Conservation (phyloP, 169 alveolate species). For the Plasmodium knowlesi region DNA sequence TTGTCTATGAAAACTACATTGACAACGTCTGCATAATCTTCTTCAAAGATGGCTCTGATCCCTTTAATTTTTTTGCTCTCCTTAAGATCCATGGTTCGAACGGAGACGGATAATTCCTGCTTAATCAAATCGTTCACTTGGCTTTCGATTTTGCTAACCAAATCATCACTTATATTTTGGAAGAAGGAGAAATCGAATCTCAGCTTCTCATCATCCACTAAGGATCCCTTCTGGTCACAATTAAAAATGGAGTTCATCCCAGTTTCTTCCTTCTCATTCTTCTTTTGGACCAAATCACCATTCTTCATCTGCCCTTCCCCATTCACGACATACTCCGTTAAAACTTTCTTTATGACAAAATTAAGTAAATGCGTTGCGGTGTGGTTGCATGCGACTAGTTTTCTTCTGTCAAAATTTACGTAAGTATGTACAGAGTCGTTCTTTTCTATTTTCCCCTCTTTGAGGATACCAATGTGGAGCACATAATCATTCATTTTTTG, state of each 20-base stretch:
- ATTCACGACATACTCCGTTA: slow-evolving; percentile 9
- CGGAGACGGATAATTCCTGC: slow-evolving; percentile 78
- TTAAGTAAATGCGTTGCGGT: slow-evolving; percentile 93
- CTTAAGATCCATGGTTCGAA: slow-evolving; percentile 78
- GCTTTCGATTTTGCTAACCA: slow-evolving; percentile 77
- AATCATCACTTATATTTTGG: slow-evolving; percentile 81
- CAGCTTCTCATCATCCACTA: slow-evolving; percentile 88
- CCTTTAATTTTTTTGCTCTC: slow-evolving; percentile 86
- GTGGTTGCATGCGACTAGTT: slow-evolving; percentile 92
- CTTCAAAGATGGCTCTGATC: slow-evolving; percentile 91
- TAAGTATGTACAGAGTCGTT: slow-evolving; percentile 72
- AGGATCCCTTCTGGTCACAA: slow-evolving; percentile 90
- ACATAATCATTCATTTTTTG: slow-evolving; percentile 90
- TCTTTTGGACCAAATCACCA: not conserved
- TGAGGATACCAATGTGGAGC: slow-evolving; percentile 87
- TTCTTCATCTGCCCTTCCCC: not conserved
- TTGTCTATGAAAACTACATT: slow-evolving; percentile 92
- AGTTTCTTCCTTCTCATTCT: not conserved
- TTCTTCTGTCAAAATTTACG: slow-evolving; percentile 90
- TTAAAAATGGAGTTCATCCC: slow-evolving; percentile 27
- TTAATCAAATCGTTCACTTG: slow-evolving; percentile 81
- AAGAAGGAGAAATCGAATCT: slow-evolving; percentile 89
- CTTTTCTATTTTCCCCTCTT: slow-evolving; percentile 15
- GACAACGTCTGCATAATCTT: slow-evolving; percentile 93
- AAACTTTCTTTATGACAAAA: slow-evolving; percentile 87